phyloP scores from a whole-genome alignment of 768 basidiomycete genomes.

The Macrolepiota fuliginosa region DNA sequence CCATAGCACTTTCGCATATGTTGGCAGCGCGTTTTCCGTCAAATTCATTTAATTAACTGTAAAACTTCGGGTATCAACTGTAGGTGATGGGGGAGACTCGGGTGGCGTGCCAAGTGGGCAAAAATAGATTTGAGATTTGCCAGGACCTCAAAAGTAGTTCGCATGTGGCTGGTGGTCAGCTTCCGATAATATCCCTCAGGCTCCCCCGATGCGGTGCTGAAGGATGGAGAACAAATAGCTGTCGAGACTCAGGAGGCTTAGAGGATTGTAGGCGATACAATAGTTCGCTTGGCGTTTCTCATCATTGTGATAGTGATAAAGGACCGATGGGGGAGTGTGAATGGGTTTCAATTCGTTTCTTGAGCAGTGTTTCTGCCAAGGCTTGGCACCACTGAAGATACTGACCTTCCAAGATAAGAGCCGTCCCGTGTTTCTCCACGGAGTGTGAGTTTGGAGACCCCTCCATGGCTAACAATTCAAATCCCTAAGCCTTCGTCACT shows the following conservation, averaged over 20 bases:
- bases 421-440: background rate
- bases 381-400: background rate
- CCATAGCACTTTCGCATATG: background rate
- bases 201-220: background rate
- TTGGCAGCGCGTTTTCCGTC: background rate
- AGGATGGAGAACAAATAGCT: too few species aligned
- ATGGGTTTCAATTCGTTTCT: background rate
- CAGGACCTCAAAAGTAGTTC: background rate
- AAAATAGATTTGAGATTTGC: background rate
- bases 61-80: background rate
- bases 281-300: slow-evolving; percentile 6
- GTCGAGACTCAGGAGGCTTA: too few species aligned
- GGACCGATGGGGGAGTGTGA: background rate
- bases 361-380: background rate
- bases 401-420: background rate
- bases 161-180: too few species aligned
- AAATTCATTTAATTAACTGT: background rate
- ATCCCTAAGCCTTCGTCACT: background rate
- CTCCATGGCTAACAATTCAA: background rate
- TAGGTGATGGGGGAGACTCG: background rate
- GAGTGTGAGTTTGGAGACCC: background rate
- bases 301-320: background rate
- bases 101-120: background rate
- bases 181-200: too few species aligned
- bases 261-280: background rate